phyloP scores from a whole-genome alignment of 2,329 filamentous ascomycete species.

The Pseudocercospora vitis region DNA sequence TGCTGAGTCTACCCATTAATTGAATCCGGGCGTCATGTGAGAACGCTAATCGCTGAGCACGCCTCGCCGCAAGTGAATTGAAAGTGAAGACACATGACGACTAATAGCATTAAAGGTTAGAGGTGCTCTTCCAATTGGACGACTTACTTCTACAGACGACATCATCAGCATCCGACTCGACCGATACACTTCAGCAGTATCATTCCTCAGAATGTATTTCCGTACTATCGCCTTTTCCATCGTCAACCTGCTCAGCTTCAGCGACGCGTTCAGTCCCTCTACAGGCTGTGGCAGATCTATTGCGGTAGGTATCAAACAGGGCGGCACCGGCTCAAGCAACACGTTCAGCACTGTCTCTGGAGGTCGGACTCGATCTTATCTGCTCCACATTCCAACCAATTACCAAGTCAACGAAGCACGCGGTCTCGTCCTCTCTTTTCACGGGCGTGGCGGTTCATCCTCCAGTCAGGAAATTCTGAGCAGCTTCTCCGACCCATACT shows the following conservation, averaged over 20 bases:
- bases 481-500: conserved; percentile 47
- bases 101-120: too few species aligned
- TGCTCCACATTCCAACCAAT: conserved; percentile 42
- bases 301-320: conserved; percentile 21
- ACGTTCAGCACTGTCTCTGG: conserved; percentile 24
- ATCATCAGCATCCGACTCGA: neutral
- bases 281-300: conserved; percentile 30
- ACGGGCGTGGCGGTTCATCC: conserved; percentile 44
- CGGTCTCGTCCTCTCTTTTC: conserved; percentile 50
- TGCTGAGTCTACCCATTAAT: neutral
- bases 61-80: neutral
- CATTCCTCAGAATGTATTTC: neutral
- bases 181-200: neutral
- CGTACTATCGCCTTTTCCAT: neutral
- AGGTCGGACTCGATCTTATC: conserved; percentile 36
- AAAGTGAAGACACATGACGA: conserved; percentile 6
- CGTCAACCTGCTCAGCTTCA: conserved; percentile 1
- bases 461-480: conserved; percentile 44
- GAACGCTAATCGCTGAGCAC: neutral
- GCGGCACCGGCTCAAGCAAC: conserved; percentile 26
- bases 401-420: conserved; percentile 42
- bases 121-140: too few species aligned
- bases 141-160: too few species aligned
- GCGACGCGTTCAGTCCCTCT: conserved; percentile 13
- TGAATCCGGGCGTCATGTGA: neutral